Conservation (phyloP, 2,329 filamentous ascomycete species). For the Zasmidium cellare region DNA sequence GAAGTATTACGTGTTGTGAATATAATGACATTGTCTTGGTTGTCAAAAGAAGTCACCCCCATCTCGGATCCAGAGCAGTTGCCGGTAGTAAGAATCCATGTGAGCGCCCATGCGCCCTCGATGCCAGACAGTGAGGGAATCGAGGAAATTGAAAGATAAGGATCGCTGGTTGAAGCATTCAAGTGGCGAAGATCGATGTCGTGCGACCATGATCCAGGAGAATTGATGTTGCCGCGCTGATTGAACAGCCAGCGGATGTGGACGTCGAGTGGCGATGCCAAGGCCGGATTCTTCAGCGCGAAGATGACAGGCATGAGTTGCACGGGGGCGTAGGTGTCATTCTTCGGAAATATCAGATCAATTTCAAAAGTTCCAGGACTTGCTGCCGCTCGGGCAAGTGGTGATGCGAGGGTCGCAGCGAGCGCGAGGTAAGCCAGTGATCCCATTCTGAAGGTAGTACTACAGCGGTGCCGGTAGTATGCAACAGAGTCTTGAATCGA, state of each 20-base stretch:
- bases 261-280: not conserved
- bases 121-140: not conserved
- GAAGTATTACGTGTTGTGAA: slow-evolving; percentile 1
- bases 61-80: not conserved
- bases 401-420: not conserved
- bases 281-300: not conserved
- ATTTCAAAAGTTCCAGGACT: slow-evolving; percentile 1
- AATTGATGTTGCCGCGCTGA: not conserved
- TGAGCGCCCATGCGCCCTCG: not conserved
- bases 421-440: not conserved
- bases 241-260: not conserved
- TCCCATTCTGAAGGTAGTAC: not conserved
- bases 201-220: not conserved
- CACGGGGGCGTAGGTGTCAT: slow-evolving; percentile 3
- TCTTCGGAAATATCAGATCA: slow-evolving; percentile 7
- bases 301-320: slow-evolving; percentile 5
- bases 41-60: not conserved
- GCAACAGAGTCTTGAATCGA: not conserved
- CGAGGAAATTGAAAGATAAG: not conserved
- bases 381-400: not conserved
- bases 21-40: not conserved
- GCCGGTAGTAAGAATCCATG: not conserved
- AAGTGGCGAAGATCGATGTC: not conserved
- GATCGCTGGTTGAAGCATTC: not conserved
- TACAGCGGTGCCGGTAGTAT: not conserved